Conservation (phyloP, 352 stramenopile species). For the Blastocystis sp. region DNA sequence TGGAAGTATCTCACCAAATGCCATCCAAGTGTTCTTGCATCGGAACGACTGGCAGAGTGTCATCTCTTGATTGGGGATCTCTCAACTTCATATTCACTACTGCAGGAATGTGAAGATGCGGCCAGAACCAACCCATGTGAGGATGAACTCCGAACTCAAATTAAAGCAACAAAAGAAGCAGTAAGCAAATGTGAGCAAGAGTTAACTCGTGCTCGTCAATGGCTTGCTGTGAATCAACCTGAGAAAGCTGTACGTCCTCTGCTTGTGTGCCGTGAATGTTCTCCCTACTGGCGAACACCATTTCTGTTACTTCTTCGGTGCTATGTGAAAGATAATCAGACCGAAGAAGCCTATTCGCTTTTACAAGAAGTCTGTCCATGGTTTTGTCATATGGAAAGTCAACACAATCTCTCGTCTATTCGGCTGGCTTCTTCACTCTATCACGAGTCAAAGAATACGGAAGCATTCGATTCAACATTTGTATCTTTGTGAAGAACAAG, state of each 20-base stretch:
- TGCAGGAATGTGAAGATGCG: not conserved
- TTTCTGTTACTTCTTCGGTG: constrained; percentile 5
- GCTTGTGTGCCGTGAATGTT: not conserved
- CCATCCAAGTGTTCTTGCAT: not conserved
- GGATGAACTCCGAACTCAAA: not conserved
- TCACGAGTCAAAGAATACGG: too few relatives aligned
- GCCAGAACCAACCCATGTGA: not conserved
- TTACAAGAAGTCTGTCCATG: not conserved
- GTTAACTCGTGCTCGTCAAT: not conserved
- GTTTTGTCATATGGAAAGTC: not conserved
- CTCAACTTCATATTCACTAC: too few relatives aligned
- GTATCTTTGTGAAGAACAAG: not conserved
- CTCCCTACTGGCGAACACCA: constrained; percentile 27
- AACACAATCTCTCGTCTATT: not conserved
- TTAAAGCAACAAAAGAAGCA: not conserved
- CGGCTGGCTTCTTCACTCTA: too few relatives aligned
- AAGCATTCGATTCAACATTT: not conserved
- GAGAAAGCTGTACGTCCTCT: not conserved
- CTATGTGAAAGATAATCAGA: not conserved
- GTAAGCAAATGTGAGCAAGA: not conserved
- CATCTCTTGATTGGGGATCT: too few relatives aligned
- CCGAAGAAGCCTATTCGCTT: not conserved
- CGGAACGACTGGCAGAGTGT: too few relatives aligned
- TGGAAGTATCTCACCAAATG: not conserved
- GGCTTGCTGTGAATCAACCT: not conserved